Evolutionary conservation across 2,329 filamentous ascomycete species (phyloP).

Genomic region (Claviceps lovelessii): DNA sequence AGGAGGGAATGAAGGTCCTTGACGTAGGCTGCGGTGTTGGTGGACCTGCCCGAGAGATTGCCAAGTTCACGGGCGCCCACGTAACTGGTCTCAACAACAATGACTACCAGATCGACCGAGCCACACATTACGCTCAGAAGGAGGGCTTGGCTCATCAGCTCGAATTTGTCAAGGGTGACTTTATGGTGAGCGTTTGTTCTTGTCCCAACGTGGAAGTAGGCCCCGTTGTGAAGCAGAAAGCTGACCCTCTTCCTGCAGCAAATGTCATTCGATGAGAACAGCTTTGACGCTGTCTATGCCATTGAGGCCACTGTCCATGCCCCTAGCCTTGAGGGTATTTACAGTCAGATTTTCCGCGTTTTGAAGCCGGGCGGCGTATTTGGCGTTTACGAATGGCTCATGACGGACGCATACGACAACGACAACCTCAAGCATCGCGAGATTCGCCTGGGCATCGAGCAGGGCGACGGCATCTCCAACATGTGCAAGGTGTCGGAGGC

Average conservation of each 20-base stretch:
- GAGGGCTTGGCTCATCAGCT: conserved; percentile 70
- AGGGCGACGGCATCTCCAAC: conserved; percentile 92
- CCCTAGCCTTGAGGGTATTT: conserved; percentile 78
- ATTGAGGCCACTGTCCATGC: conserved; percentile 97
- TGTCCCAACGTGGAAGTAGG: background rate
- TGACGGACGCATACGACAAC: conserved; percentile 93
- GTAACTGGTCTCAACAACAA: conserved; percentile 96
- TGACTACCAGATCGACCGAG: conserved; percentile 94
- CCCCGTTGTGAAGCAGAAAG: background rate
- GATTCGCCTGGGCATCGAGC: conserved; percentile 88
- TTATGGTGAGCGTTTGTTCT: conserved; percentile 49
- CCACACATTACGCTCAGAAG: conserved; percentile 69
- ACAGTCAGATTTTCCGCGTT: conserved; percentile 86
- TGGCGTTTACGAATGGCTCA: conserved; percentile 97
- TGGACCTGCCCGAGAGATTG: conserved; percentile 87
- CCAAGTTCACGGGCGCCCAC: conserved; percentile 84
- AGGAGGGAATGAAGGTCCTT: conserved; percentile 75
- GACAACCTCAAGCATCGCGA: conserved; percentile 72
- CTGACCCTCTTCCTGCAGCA: conserved; percentile 21
- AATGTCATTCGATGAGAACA: conserved; percentile 87
- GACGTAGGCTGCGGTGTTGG: conserved; percentile 97
- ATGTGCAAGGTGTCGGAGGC: conserved; percentile 84
- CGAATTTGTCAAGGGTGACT: conserved; percentile 85
- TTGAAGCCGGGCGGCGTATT: conserved; percentile 93
- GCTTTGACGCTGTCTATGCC: conserved; percentile 88